Percentiles rank a stretch among this genome's conserved stretches.
Conservation (phyloP, 805 yeast genomes). For the Starmerella vitae region DNA sequence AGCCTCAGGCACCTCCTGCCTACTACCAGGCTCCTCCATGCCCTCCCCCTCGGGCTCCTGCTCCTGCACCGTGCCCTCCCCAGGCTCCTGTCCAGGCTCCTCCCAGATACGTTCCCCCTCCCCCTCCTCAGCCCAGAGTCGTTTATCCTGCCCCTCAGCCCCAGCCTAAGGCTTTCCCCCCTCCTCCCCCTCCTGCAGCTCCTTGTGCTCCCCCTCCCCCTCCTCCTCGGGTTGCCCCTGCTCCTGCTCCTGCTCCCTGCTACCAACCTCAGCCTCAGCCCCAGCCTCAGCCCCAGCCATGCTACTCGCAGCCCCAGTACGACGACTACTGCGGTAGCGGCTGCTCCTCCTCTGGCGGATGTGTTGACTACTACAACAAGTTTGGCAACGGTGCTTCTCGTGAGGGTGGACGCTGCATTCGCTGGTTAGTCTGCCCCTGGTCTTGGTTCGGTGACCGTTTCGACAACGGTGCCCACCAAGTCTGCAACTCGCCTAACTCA, state of each 20-base stretch:
- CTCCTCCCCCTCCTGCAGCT: background rate
- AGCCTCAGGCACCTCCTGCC: background rate
- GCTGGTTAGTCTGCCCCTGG: conserved; percentile 11
- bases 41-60: background rate
- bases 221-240: background rate
- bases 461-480: conserved; percentile 2
- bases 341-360: background rate
- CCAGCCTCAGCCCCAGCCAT: background rate
- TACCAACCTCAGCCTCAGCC: background rate
- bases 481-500: too few species aligned
- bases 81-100: background rate
- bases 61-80: background rate
- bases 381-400: conserved; percentile 5
- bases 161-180: background rate
- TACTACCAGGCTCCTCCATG: too few species aligned
- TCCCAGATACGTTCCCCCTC: background rate
- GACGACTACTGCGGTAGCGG: background rate
- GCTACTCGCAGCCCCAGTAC: background rate
- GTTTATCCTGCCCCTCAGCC: background rate
- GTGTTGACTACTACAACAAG: background rate
- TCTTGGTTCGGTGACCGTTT: conserved; percentile 6
- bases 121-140: background rate
- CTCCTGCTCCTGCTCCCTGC: conserved; percentile 4
- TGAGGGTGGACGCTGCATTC: conserved; percentile 5
- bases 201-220: conserved; percentile 1